phyloP scores from a whole-genome alignment of 2,329 filamentous ascomycete species.

The Ceratocystis diversiconidia region DNA sequence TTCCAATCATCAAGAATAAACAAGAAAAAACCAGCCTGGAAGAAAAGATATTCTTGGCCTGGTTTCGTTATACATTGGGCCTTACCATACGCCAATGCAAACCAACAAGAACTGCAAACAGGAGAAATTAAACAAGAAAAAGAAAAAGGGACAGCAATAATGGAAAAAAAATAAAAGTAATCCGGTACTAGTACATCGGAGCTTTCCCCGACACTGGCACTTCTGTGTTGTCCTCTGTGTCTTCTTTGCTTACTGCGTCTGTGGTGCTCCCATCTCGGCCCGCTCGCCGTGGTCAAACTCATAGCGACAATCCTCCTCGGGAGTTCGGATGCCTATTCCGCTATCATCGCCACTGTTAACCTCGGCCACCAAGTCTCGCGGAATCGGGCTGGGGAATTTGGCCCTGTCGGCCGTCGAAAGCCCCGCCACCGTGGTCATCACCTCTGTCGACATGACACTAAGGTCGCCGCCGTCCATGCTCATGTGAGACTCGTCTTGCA shows the following conservation, averaged over 20 bases:
- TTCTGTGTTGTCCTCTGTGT: neutral
- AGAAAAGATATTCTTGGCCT: no score
- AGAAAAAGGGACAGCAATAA: neutral
- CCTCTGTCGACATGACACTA: conserved; percentile 4
- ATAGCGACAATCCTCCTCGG: conserved; percentile 44
- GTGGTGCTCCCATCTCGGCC: conserved; percentile 16
- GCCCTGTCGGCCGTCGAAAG: conserved; percentile 24
- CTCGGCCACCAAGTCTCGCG: conserved; percentile 8
- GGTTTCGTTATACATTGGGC: neutral
- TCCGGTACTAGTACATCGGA: neutral
- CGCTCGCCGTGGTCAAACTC: conserved; percentile 17
- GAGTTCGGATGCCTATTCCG: conserved; percentile 56
- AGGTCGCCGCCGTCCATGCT: conserved; percentile 24
- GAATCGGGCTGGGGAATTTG: conserved; percentile 31
- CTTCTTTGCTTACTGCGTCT: conserved; percentile 8
- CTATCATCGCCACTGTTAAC: conserved; percentile 48
- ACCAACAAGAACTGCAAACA: neutral
- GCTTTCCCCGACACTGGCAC: neutral
- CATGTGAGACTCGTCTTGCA: conserved; percentile 2
- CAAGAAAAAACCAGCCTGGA: conserved; percentile 3
- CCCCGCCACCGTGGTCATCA: neutral
- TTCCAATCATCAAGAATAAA: neutral
- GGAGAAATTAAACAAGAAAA: neutral
- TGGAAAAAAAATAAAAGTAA: conserved; percentile 3
- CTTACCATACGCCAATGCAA: conserved; percentile 1